Base-by-base conservation (phyloP, 208 protist genomes). In the Leishmania turanica region DNA sequence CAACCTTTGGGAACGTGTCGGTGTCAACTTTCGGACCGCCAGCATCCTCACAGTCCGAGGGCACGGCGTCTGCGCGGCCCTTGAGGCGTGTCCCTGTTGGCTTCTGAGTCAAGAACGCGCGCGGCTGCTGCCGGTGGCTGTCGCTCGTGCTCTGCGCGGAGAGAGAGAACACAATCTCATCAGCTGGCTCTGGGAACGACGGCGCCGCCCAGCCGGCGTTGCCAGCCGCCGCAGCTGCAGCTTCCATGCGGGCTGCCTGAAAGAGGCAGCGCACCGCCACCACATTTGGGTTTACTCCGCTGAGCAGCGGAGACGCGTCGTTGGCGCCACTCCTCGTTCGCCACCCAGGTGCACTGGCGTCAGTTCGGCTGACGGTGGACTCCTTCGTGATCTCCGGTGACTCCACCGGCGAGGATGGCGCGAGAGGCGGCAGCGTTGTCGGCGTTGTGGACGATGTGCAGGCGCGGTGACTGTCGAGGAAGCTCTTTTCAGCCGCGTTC, bases 231-330 rank as follows among this genome's bases (percentile, higher is more conserved):
- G 65, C 24, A 34, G 37, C 15, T 1, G 56, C 40, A 3, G 68
- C 70, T 73, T 5, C 68, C 45, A 53, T 37, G 21, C 64, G 81
- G 1, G 75, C 75, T 9, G 65, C 13, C 17, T 68, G 71, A 27
- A 88, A 88, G 19, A 88, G 71, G 37, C 19, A 37, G 3, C 77
- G 80, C 27, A 88, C 84, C 31, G 84, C 84, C 45, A 80, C 15
- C 77, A 69, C 60, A 65, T 82, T 88, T 13, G 80, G 53, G 53
- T 88, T 84, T 53, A 45, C 31, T 15, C 45, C 65, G 40, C 47
- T 62, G 8, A 45, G 31, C 31, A 42, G 27, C n/a, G 37, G 51
- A 56, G 27, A 34, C 27, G 66, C 62, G 6, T 24, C 24, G 17
- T 7, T 3, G 2, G 47, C 56, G 2, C 42, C 24, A 51, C 45